Percentiles rank a stretch among this genome's conserved stretches.
phyloP scores from a whole-genome alignment of 2,329 filamentous ascomycete species.

The Metarhizium humberi region DNA sequence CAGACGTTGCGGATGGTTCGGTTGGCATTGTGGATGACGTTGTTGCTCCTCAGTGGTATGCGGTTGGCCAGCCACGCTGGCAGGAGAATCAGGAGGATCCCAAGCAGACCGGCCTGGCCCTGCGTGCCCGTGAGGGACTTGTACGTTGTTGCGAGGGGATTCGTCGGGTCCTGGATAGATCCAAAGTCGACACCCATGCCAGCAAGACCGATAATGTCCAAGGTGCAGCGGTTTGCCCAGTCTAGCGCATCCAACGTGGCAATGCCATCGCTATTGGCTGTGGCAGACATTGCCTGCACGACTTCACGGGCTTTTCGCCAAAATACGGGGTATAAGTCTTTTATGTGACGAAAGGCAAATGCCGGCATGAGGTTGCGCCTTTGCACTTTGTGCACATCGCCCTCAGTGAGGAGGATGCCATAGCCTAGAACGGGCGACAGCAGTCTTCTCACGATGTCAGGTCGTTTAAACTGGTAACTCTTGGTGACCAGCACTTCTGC shows the following conservation, averaged over 20 bases:
- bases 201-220: slow-evolving; percentile 68
- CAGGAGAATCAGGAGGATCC: slow-evolving; percentile 51
- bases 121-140: slow-evolving; percentile 43
- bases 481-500: slow-evolving; percentile 60
- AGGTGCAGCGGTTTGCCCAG: slow-evolving; percentile 59
- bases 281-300: slow-evolving; percentile 47
- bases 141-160: slow-evolving; percentile 50
- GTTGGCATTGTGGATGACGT: slow-evolving; percentile 47
- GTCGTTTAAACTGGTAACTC: slow-evolving; percentile 63
- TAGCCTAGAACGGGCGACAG: slow-evolving; percentile 58
- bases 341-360: slow-evolving; percentile 79
- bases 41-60: slow-evolving; percentile 64
- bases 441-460: slow-evolving; percentile 39
- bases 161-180: slow-evolving; percentile 51
- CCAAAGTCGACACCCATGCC: slow-evolving; percentile 65
- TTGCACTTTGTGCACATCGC: slow-evolving; percentile 80
- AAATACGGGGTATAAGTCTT: slow-evolving; percentile 75
- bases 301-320: slow-evolving; percentile 69
- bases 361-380: slow-evolving; percentile 72
- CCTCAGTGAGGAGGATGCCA: slow-evolving; percentile 72
- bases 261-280: slow-evolving; percentile 20
- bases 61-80: slow-evolving; percentile 49
- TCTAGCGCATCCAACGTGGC: slow-evolving; percentile 45
- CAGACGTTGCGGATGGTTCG: slow-evolving; percentile 56
- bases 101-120: slow-evolving; percentile 42